Evolutionary conservation across 2,329 filamentous ascomycete genomes (phyloP).

Genomic region (Sporothrix schenckii): DNA sequence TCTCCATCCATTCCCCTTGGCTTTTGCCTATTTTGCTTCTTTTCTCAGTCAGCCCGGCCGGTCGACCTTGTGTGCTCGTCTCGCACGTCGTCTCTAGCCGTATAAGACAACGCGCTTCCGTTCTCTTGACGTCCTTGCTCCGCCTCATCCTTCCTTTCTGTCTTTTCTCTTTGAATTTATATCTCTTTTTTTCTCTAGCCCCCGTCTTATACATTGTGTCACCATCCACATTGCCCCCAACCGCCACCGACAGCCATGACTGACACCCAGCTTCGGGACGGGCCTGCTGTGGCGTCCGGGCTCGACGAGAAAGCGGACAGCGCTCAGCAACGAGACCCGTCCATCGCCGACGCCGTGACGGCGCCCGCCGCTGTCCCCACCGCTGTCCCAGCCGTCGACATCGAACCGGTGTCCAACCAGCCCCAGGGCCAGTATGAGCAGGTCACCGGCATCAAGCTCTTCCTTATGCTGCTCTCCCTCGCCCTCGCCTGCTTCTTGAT

Average conservation of each 20-base stretch:
- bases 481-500: constrained; percentile 36
- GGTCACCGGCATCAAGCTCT: constrained; percentile 32
- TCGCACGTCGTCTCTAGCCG: neutral
- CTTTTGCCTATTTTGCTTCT: neutral
- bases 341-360: neutral
- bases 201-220: neutral
- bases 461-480: constrained; percentile 28
- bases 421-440: constrained; percentile 8
- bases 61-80: neutral
- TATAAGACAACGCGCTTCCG: neutral
- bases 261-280: constrained; percentile 1
- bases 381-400: neutral
- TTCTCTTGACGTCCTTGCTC: neutral
- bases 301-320: neutral
- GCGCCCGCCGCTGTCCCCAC: neutral
- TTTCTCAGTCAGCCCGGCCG: constrained; percentile 3
- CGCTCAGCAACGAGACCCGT: neutral
- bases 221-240: neutral
- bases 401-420: neutral
- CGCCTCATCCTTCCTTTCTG: neutral
- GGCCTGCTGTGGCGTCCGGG: neutral
- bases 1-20: neutral
- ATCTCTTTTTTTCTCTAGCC: neutral
- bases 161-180: neutral
- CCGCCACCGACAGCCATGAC: neutral